phyloP scores from a whole-genome alignment of 768 basidiomycete genomes.

The Coprinopsis marcescibilis region DNA sequence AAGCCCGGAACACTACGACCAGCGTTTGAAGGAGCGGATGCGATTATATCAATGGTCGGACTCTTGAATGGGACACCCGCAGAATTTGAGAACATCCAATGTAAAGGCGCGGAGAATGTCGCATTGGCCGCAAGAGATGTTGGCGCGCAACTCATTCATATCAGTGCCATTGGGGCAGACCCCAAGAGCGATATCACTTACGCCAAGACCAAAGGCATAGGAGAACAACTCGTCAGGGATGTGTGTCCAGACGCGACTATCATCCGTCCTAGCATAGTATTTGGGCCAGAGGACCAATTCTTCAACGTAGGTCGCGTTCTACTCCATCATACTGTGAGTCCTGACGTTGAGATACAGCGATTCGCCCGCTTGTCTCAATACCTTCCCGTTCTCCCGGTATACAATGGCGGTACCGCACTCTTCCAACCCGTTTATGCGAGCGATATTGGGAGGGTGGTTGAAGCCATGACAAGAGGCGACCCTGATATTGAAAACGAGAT shows the following conservation, averaged over 20 bases:
- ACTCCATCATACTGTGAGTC: background rate
- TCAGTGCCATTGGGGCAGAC: slow-evolving; percentile 77
- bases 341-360: slow-evolving; percentile 31
- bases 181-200: slow-evolving; percentile 52
- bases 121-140: slow-evolving; percentile 44
- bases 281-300: slow-evolving; percentile 72
- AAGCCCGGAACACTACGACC: slow-evolving; percentile 36
- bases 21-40: slow-evolving; percentile 50
- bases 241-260: slow-evolving; percentile 50
- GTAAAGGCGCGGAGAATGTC: slow-evolving; percentile 62
- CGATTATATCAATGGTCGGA: slow-evolving; percentile 66
- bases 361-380: slow-evolving; percentile 55
- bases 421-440: slow-evolving; percentile 75
- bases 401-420: slow-evolving; percentile 56
- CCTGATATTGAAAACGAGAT: slow-evolving; percentile 33
- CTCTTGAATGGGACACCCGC: slow-evolving; percentile 51
- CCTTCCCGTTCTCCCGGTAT: slow-evolving; percentile 72
- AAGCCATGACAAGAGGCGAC: slow-evolving; percentile 47
- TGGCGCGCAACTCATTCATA: slow-evolving; percentile 56
- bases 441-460: slow-evolving; percentile 59
- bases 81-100: slow-evolving; percentile 57
- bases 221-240: slow-evolving; percentile 48
- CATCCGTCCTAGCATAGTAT: slow-evolving; percentile 66
- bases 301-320: slow-evolving; percentile 50
- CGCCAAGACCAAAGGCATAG: slow-evolving; percentile 54